Evolutionary conservation across 495 filamentous ascomycete species (phyloP), one percentile per base, ranked within the genome.

Genomic region (Tricharina praecox): DNA sequence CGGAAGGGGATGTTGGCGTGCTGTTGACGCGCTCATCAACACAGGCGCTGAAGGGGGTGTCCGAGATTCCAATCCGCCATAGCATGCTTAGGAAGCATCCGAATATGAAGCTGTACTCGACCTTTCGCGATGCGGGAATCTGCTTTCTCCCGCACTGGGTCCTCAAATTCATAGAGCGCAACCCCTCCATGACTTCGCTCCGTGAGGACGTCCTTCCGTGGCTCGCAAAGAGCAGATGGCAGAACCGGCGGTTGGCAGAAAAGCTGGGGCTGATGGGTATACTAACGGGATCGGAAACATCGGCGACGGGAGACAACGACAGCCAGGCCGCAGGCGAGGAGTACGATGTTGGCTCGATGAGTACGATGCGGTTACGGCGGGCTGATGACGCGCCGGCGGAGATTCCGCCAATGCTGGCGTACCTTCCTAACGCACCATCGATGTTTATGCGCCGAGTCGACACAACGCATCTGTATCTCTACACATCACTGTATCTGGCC

Each of bases 181-280:
- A 96, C 50, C 79, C 88, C 16, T 75, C 69, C 16, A 72, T 96
- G 36, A 80, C 93, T 43, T 87, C 75, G 33, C 74, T 99, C 45
- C 79, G 81, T 43, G 90, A 99, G 64, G 92, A 96, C 54, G 72
- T 95, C 16, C 63, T 99, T 15, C 88, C 87, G 10, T 93, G 80
- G 79, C 93, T 86, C 87, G 85, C 85, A 10, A 96, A 96, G 61
- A 72, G 86, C 0, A 76, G 72, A 26, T 99, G 90, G 90, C 87
- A 95, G 63, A 67, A 73, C 19, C 82, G 83, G 0, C 81, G 84
- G 0, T 66, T 95, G 0, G 75, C 70, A 1, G 71, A 77, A 15
- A 95, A 93, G 63, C 70, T 96, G 5, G 72, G 76, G 2, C 63
- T 96, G 23, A 64, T 68, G 33, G 68, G 81, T 32, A 72, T 90